phyloP scores from a whole-genome alignment of 495 filamentous ascomycete genomes.

The Coniosporium apollinis region DNA sequence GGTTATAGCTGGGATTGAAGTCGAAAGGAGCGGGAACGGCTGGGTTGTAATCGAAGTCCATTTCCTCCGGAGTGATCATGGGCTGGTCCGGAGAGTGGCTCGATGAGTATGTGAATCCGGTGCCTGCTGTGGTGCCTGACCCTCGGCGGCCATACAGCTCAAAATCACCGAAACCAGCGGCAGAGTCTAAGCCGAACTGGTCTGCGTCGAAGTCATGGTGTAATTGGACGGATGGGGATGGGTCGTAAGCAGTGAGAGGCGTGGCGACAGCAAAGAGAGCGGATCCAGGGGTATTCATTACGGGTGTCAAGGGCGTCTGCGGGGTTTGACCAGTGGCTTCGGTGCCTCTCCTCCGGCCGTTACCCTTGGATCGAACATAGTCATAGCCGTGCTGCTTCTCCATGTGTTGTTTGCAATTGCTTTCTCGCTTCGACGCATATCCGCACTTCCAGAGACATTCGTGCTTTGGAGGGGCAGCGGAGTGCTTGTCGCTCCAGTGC shows the following conservation, averaged over 20 bases:
- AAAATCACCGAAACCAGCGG: too few species aligned
- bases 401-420: slow-evolving; percentile 99
- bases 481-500: slow-evolving; percentile 91
- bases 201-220: too few species aligned
- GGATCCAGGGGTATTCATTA: slow-evolving; percentile 15
- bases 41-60: too few species aligned
- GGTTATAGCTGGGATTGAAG: too few species aligned
- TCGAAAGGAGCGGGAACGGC: too few species aligned
- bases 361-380: slow-evolving; percentile 85
- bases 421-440: slow-evolving; percentile 89
- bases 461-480: slow-evolving; percentile 53
- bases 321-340: slow-evolving; percentile 1
- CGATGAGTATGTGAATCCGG: too few species aligned
- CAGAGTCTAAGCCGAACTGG: too few species aligned
- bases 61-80: too few species aligned
- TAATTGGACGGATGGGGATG: slow-evolving; percentile 14
- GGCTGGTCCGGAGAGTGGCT: too few species aligned
- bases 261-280: slow-evolving; percentile 8
- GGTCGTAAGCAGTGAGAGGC: slow-evolving; percentile 10
- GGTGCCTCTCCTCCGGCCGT: slow-evolving; percentile 31
- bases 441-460: slow-evolving; percentile 79
- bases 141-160: too few species aligned
- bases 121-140: too few species aligned
- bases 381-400: slow-evolving; percentile 88
- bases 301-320: slow-evolving; percentile 11